Evolutionary conservation across 805 yeast genomes (phyloP).

Genomic region (Ogataea philodendri): DNA sequence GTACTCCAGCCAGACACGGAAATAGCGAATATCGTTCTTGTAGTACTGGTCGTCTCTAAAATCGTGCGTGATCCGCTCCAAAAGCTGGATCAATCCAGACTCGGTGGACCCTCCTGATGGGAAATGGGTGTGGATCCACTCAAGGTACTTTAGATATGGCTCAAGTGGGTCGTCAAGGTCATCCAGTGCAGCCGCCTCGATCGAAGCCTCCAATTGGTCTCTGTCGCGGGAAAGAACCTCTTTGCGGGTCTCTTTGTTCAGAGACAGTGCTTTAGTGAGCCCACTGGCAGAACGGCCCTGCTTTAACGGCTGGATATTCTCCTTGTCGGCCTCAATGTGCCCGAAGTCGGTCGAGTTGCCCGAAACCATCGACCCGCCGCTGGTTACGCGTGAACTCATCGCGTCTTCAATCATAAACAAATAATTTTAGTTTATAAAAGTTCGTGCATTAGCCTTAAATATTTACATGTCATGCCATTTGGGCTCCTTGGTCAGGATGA

Average conservation of each 20-base stretch:
- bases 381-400: slow-evolving; percentile 11
- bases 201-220: slow-evolving; percentile 45
- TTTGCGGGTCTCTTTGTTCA: slow-evolving; percentile 21
- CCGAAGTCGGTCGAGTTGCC: slow-evolving; percentile 26
- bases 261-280: slow-evolving; percentile 44
- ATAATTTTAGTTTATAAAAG: background rate
- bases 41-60: slow-evolving; percentile 66
- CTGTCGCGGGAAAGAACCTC: slow-evolving; percentile 34
- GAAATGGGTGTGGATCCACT: slow-evolving; percentile 64
- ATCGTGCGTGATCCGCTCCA: slow-evolving; percentile 70
- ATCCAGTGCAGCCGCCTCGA: slow-evolving; percentile 43
- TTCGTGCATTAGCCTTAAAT: slow-evolving; percentile 1
- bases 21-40: slow-evolving; percentile 77
- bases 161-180: slow-evolving; percentile 84
- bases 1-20: slow-evolving; percentile 79
- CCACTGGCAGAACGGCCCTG: slow-evolving; percentile 69
- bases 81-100: slow-evolving; percentile 60
- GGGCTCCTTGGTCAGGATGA: slow-evolving; percentile 23
- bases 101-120: slow-evolving; percentile 62
- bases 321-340: slow-evolving; percentile 62
- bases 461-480: slow-evolving; percentile 15
- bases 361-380: slow-evolving; percentile 13
- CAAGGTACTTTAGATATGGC: slow-evolving; percentile 66
- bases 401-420: slow-evolving; percentile 10
- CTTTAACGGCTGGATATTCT: slow-evolving; percentile 64